Evolutionary conservation across 768 basidiomycete genomes (phyloP), one percentile per base, ranked within the genome.

Genomic region (Rhodosporidiobolus sp.): DNA sequence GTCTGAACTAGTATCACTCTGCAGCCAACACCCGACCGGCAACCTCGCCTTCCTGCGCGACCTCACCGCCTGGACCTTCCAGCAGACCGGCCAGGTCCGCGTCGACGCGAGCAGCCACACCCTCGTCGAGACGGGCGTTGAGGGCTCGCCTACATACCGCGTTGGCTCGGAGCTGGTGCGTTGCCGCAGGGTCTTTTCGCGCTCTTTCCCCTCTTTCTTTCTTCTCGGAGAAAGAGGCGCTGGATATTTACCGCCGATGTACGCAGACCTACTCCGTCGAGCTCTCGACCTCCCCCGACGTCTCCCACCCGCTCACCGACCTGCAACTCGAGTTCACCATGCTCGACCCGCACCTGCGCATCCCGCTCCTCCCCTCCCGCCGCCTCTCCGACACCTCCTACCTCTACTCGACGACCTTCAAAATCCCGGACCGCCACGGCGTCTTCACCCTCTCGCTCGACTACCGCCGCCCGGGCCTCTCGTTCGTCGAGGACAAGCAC

Each of bases 391-490:
- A 85, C 76, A 65, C 70, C 11, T 34, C 60, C 28, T 63, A 69
- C 30, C 45, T 53, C n/a, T 70, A 55, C 55, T 62, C 54, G 7
- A 77, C 88, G n/a, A 86, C 86, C 22, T 95, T 99, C 88, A 88
- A 87, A 53, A 89, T 88, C 3, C 96, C 96, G 12, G 95, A 98
- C 81, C 85, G 94, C 64, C 96, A 99, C 79, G 96, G 96, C 32
- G 96, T 99, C 24, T 99, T 95, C 86, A 98, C 97, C 80, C 94
- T 98, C 79, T 85, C 92, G n/a, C 82, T 96, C 55, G 87, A 94
- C 81, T 88, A 92, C 83, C 91, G 90, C 80, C 88, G 96, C 73
- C 88, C 88, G 80, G 94, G 94, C 88, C 92, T 75, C 79, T 86
- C 90, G n/a, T 87, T 86, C 80, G 83, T 99, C 46, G 84, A 87